Base-by-base conservation (phyloP, 106 monocot species). In the Alisma plantagoaquatica region DNA sequence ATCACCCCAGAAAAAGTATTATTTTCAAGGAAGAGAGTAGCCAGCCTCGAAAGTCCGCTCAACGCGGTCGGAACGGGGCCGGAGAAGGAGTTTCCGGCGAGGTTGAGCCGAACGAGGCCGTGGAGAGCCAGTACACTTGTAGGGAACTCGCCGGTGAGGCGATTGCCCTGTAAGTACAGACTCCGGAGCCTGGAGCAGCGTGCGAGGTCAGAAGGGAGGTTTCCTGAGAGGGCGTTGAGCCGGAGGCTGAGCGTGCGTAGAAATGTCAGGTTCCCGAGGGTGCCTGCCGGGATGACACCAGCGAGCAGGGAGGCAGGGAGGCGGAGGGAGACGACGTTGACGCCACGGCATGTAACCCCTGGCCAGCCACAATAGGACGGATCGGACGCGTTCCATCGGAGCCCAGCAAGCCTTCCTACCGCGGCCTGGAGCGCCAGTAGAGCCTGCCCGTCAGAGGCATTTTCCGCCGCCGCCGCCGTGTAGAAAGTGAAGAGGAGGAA, bases 171-270 rank as follows among this genome's bases (percentile, higher is more conserved):
- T 17, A 87, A 54, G 62, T 78, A 82, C 29, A 87, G 45, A 27
- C 65, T 68, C 1, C 83, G 65, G 46, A 89, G 75, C 29, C 68
- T 31, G 15, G 33, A 3, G 15, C 60, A 33, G 14, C 51, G 3
- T 19, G 58, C 43, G 54, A 88, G 35, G 59, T 88, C 82, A 43
- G 58, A 27, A 24, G 88, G 88, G n/a, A 89, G 73, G 2, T 59
- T 10, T 5, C 81, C 81, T 14, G 65, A 66, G 43, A 83, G 75
- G 10, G 73, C 61, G 64, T 89, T 89, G 70, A 73, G 62, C n/a
- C 83, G 78, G 67, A 89, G 88, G 53, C 62, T 63, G 54, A 89
- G 75, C 0, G 73, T 76, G 10, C 63, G 61, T 56, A 89, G 76
- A 24, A 58, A 66, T 12, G 82, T 70, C 33, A 89, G 79, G 59